A percentile compares a stretch with the other conserved stretches of the same genome.
These are phyloP conservation scores for Acanthamoeba sp. DNA, from an alignment of 208 protist genomes.

Conservation along the genomic window DNA sequence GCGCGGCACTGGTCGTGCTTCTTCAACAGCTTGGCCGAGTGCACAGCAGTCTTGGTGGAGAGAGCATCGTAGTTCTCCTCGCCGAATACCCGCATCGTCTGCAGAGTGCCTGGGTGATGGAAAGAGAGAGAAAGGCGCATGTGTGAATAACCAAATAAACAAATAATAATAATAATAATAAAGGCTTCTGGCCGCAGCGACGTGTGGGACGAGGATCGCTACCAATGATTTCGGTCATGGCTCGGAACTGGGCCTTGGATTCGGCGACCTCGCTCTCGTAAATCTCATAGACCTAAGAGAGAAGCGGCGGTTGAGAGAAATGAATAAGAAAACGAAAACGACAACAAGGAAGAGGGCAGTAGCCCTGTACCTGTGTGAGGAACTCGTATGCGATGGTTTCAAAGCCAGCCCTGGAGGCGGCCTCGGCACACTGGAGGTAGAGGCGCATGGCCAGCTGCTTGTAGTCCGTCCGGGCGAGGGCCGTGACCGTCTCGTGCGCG, in stretches of 20 bases:
- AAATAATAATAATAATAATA: too few species aligned
- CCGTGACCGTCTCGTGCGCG: conserved; percentile 81
- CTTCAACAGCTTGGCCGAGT: conserved; percentile 93
- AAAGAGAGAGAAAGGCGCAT: too few species aligned
- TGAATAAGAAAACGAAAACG: background rate
- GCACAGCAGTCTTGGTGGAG: conserved; percentile 93
- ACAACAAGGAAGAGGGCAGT: too few species aligned
- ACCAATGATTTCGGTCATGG: conserved; percentile 91
- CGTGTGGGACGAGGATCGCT: too few species aligned
- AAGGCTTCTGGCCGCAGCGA: too few species aligned
- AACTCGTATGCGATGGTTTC: conserved; percentile 93
- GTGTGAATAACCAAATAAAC: too few species aligned
- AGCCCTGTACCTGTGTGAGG: conserved; percentile 81
- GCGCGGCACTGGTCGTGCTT: conserved; percentile 94
- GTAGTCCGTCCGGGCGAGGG: conserved; percentile 80
- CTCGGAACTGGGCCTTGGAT: conserved; percentile 91
- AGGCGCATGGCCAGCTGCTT: conserved; percentile 90
- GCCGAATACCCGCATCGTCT: conserved; percentile 76
- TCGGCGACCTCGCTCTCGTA: conserved; percentile 96
- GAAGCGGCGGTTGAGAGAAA: too few species aligned
- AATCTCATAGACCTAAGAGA: conserved; percentile 93
- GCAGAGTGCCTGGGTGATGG: conserved; percentile 35
- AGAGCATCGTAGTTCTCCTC: conserved; percentile 96
- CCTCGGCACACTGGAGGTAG: conserved; percentile 92
- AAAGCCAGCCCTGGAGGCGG: conserved; percentile 91